phyloP scores from a whole-genome alignment of 305 asterid genomes.

The Salvia sclarea region DNA sequence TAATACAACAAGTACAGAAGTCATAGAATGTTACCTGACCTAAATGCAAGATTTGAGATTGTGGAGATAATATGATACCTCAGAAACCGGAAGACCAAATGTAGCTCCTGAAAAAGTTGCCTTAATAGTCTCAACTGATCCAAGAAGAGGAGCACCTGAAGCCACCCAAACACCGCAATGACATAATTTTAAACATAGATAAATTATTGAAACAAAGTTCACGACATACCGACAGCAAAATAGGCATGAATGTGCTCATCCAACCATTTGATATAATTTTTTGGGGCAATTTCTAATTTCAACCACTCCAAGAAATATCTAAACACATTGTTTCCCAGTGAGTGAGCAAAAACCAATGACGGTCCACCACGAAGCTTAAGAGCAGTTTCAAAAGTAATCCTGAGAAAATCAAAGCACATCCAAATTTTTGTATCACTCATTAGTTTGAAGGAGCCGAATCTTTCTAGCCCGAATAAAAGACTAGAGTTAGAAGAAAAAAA shows the following conservation, averaged over 20 bases:
- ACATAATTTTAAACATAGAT: conserved; percentile 19
- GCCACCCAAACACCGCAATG: conserved; percentile 34
- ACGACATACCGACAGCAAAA: conserved; percentile 93
- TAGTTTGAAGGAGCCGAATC: conserved; percentile 18
- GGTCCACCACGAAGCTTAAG: conserved; percentile 97
- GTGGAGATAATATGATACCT: conserved; percentile 58
- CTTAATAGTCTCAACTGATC: conserved; percentile 81
- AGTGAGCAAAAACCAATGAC: conserved; percentile 91
- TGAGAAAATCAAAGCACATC: conserved; percentile 44
- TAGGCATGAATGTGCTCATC: conserved; percentile 97
- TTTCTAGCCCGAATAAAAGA: conserved; percentile 19
- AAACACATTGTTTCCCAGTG: conserved; percentile 95
- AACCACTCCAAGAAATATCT: conserved; percentile 99
- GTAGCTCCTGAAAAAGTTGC: conserved; percentile 80
- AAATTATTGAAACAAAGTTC: conserved; percentile 32
- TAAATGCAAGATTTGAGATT: conserved; percentile 6
- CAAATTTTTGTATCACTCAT: conserved; percentile 22
- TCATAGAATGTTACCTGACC: conserved; percentile 23
- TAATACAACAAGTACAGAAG: conserved; percentile 8
- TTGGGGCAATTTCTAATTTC: conserved; percentile 96
- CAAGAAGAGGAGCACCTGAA: conserved; percentile 97
- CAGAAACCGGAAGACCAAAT: conserved; percentile 94
- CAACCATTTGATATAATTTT: conserved; percentile 77
- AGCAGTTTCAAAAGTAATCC: conserved; percentile 98
- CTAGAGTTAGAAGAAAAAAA: not conserved